These are phyloP conservation scores for Moniliella sp. DNA, from an alignment of 1,284 basidiomycete genomes.

Conservation along the genomic window DNA sequence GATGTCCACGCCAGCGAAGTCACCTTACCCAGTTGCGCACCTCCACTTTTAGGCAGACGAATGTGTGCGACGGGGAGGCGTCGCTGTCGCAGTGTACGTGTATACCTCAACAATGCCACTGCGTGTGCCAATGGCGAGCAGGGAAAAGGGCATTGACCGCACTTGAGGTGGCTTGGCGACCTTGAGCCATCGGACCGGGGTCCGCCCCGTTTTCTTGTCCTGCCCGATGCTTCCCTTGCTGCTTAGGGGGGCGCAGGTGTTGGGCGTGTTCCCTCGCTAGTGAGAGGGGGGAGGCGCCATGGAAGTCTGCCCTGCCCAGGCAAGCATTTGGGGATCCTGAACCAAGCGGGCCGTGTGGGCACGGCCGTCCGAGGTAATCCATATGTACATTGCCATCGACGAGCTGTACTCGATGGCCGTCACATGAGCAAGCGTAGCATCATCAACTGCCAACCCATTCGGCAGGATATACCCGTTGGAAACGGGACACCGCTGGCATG, in stretches of 20 bases:
- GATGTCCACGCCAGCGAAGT: conserved; percentile 44
- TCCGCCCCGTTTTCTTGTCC: too few species aligned
- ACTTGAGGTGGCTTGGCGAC: background rate
- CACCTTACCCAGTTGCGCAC: too few species aligned
- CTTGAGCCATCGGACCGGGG: too few species aligned
- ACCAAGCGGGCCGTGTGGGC: conserved; percentile 13
- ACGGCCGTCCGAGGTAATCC: conserved; percentile 19
- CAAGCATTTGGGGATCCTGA: conserved; percentile 7
- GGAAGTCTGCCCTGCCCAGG: too few species aligned
- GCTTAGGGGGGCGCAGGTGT: too few species aligned
- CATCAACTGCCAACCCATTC: too few species aligned
- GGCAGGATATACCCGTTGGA: background rate
- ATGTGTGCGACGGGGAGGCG: conserved; percentile 5
- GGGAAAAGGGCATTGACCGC: conserved; percentile 55
- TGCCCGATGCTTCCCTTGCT: too few species aligned
- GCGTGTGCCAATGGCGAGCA: conserved; percentile 58
- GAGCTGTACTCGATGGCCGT: conserved; percentile 11
- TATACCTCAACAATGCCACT: conserved; percentile 38
- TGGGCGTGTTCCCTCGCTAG: too few species aligned
- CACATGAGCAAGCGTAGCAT: too few species aligned
- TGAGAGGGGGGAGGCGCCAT: too few species aligned
- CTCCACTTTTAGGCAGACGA: too few species aligned
- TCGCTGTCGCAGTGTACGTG: conserved; percentile 11
- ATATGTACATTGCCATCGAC: conserved; percentile 23
- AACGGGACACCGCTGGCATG: conserved; percentile 1